A percentile compares a stretch with the other conserved stretches of the same genome.
These are phyloP conservation scores for Ceratobasidium sp. DNA, from an alignment of 1,284 basidiomycete genomes.

Conservation along the genomic window DNA sequence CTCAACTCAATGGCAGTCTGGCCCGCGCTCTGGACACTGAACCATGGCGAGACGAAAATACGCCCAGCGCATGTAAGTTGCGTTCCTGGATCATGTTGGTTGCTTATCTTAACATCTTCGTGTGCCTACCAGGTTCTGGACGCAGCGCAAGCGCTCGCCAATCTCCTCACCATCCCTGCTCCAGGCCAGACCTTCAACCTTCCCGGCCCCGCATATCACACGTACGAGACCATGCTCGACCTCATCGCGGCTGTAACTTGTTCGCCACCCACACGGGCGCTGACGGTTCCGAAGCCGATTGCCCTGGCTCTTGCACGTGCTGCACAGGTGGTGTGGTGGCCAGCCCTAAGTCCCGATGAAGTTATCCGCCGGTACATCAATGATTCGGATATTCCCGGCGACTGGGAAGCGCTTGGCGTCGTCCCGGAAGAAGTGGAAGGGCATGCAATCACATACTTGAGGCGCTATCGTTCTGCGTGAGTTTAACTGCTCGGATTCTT, in stretches of 20 bases:
- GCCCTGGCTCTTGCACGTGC: slow-evolving; percentile 73
- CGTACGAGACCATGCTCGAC: slow-evolving; percentile 84
- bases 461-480: slow-evolving; percentile 84
- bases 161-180: slow-evolving; percentile 74
- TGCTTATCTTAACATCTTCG: not conserved
- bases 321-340: slow-evolving; percentile 91
- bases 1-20: slow-evolving; percentile 95
- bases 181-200: slow-evolving; percentile 78
- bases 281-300: slow-evolving; percentile 80
- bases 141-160: slow-evolving; percentile 90
- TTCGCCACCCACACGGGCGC: slow-evolving; percentile 71
- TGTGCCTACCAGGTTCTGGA: slow-evolving; percentile 75
- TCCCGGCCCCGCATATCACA: slow-evolving; percentile 89
- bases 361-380: slow-evolving; percentile 88
- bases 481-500: slow-evolving; percentile 46
- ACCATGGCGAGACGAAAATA: slow-evolving; percentile 85
- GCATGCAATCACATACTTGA: slow-evolving; percentile 89
- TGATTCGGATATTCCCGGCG: slow-evolving; percentile 62
- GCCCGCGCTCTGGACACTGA: slow-evolving; percentile 96
- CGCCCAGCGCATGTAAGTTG: slow-evolving; percentile 89
- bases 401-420: slow-evolving; percentile 63
- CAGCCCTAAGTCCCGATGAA: slow-evolving; percentile 90
- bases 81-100: not conserved
- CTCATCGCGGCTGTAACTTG: slow-evolving; percentile 86
- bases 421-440: slow-evolving; percentile 88